These are phyloP conservation scores for Carallia pectinifolia DNA, from an alignment of 345 rosid genomes.

Conservation along the genomic window DNA sequence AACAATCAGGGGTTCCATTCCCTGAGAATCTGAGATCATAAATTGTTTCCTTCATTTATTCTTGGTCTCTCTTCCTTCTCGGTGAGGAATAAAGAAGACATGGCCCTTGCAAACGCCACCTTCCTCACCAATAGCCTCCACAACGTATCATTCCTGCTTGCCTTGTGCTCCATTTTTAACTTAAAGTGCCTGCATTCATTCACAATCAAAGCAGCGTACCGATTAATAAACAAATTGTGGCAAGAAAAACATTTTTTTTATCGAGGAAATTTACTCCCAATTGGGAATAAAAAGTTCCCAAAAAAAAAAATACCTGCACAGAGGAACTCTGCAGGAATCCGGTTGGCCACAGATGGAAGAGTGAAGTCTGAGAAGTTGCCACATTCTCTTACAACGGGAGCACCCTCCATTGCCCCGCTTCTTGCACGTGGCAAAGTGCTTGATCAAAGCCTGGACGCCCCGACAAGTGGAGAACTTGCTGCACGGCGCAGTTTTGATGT, in stretches of 20 bases:
- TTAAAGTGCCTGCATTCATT: constrained; percentile 61
- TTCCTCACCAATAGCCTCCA: constrained; percentile 73
- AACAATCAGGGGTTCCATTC: not conserved
- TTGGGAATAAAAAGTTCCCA: too few relatives aligned
- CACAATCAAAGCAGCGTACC: not conserved
- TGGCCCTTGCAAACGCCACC: constrained; percentile 66
- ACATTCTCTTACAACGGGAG: constrained; percentile 70
- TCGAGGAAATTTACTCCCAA: not conserved
- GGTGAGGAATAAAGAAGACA: constrained; percentile 50
- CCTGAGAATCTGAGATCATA: constrained; percentile 15
- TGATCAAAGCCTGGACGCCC: constrained; percentile 66
- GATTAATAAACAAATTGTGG: not conserved
- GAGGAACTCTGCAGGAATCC: constrained; percentile 70
- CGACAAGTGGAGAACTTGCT: constrained; percentile 58
- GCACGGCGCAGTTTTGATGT: constrained; percentile 39
- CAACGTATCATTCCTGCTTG: constrained; percentile 44
- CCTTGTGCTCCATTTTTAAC: constrained; percentile 43
- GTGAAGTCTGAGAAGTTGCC: constrained; percentile 88
- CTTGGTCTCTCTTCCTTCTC: constrained; percentile 47
- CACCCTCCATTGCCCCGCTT: constrained; percentile 63
- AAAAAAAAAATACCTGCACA: constrained; percentile 63
- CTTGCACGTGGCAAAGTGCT: constrained; percentile 65
- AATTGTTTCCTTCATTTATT: constrained; percentile 22
- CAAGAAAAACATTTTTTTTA: not conserved
- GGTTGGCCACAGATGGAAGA: constrained; percentile 62